Evolutionary conservation across 345 rosid species (phyloP).

Genomic region (Eucalyptus camaldulensis): DNA sequence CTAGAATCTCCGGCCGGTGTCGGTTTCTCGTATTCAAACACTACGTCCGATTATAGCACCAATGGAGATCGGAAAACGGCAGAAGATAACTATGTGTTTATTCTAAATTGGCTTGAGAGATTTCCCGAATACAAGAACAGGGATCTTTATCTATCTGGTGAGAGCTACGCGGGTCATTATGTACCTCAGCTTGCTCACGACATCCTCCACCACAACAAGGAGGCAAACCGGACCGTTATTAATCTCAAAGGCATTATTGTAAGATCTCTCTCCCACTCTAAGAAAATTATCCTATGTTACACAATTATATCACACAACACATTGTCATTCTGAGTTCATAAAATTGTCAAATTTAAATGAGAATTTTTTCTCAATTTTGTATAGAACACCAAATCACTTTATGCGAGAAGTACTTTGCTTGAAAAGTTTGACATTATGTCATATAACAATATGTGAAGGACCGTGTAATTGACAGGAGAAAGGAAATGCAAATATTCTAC

Average conservation of each 20-base stretch:
- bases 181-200: conserved; percentile 73
- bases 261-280: neutral
- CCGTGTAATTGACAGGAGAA: neutral
- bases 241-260: conserved; percentile 77
- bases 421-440: neutral
- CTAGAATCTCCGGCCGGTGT: conserved; percentile 89
- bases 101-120: conserved; percentile 74
- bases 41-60: conserved; percentile 26
- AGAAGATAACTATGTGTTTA: conserved; percentile 45
- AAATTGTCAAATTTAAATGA: neutral
- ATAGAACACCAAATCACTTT: neutral
- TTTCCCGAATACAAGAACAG: conserved; percentile 70
- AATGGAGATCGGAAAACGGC: conserved; percentile 61
- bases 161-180: conserved; percentile 89
- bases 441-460: neutral
- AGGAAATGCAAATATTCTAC: neutral
- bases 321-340: neutral
- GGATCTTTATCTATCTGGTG: conserved; percentile 71
- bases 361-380: neutral
- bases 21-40: conserved; percentile 83
- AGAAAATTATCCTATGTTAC: neutral
- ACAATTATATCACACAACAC: neutral
- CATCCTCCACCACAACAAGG: conserved; percentile 39
- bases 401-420: neutral
- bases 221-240: conserved; percentile 25